These are phyloP conservation scores for Podaxis sp. DNA, from an alignment of 768 basidiomycete species.

Conservation along the genomic window DNA sequence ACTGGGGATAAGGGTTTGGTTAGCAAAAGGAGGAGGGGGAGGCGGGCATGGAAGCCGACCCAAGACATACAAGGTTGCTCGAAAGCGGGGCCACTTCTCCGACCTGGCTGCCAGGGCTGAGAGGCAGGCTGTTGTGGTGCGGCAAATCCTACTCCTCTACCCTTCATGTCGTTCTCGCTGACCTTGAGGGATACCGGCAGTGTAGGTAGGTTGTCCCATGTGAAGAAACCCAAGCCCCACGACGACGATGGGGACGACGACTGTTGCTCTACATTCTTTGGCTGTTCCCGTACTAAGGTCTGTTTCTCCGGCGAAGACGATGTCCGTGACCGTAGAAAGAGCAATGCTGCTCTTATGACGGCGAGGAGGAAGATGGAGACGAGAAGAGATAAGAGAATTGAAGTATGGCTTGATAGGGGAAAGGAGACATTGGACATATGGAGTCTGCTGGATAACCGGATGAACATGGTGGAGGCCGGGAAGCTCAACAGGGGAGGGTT, in stretches of 20 bases:
- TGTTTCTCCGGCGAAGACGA: constrained; percentile 22
- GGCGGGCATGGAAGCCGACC: constrained; percentile 6
- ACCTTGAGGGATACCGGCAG: constrained; percentile 19
- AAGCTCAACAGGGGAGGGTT: constrained; percentile 21
- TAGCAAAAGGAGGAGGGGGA: background rate
- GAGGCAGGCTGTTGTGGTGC: constrained; percentile 16
- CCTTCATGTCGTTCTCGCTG: constrained; percentile 11
- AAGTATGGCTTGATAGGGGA: constrained; percentile 12
- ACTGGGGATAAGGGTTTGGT: constrained; percentile 21
- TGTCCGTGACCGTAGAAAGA: constrained; percentile 21
- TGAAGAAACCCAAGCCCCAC: constrained; percentile 31
- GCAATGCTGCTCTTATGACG: constrained; percentile 22
- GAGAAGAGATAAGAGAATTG: constrained; percentile 16
- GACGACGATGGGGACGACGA: constrained; percentile 16
- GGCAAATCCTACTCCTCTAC: constrained; percentile 15
- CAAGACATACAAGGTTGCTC: constrained; percentile 33
- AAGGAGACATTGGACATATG: constrained; percentile 19
- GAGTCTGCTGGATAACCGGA: constrained; percentile 26
- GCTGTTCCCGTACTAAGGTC: constrained; percentile 18
- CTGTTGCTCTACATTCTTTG: constrained; percentile 16
- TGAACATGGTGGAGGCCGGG: constrained; percentile 25
- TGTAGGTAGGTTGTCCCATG: constrained; percentile 30
- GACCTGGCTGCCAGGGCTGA: constrained; percentile 21
- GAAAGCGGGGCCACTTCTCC: constrained; percentile 30
- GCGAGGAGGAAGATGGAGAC: constrained; percentile 24